Evolutionary conservation across 2,329 filamentous ascomycete genomes (phyloP).

Genomic region (Fusarium brevicatenulatum): DNA sequence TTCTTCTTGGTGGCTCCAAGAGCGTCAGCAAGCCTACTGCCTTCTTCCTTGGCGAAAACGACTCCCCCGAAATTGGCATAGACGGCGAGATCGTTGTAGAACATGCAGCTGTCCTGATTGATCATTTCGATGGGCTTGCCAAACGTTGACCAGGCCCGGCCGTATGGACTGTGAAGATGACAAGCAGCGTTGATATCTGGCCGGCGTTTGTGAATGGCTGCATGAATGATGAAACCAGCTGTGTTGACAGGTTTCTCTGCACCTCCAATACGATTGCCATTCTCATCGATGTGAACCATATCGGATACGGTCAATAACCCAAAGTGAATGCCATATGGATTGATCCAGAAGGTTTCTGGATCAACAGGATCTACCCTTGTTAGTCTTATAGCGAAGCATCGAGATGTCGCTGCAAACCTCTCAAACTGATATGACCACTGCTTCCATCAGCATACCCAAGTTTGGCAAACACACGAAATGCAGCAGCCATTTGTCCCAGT

Average conservation of each 20-base stretch:
- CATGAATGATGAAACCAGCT: slow-evolving; percentile 76
- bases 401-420: slow-evolving; percentile 18
- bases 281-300: slow-evolving; percentile 71
- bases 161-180: slow-evolving; percentile 71
- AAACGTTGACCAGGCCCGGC: slow-evolving; percentile 74
- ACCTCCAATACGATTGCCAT: slow-evolving; percentile 70
- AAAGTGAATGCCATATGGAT: slow-evolving; percentile 74
- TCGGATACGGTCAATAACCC: slow-evolving; percentile 71
- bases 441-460: slow-evolving; percentile 57
- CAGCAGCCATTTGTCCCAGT: slow-evolving; percentile 54
- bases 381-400: background rate
- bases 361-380: slow-evolving; percentile 46
- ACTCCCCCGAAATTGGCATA: slow-evolving; percentile 65
- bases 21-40: slow-evolving; percentile 67
- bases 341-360: slow-evolving; percentile 53
- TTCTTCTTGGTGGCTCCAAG: slow-evolving; percentile 67
- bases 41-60: slow-evolving; percentile 69
- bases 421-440: slow-evolving; percentile 58
- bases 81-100: slow-evolving; percentile 70
- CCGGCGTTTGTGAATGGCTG: slow-evolving; percentile 69
- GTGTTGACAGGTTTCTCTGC: slow-evolving; percentile 70
- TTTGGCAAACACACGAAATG: slow-evolving; percentile 60
- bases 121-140: slow-evolving; percentile 73
- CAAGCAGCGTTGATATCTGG: slow-evolving; percentile 73
- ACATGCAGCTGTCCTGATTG: slow-evolving; percentile 71